Percentiles rank a stretch among this genome's conserved stretches.
Conservation (phyloP, 2,329 filamentous ascomycete species). For the Arthrobotrys sphaeroides region DNA sequence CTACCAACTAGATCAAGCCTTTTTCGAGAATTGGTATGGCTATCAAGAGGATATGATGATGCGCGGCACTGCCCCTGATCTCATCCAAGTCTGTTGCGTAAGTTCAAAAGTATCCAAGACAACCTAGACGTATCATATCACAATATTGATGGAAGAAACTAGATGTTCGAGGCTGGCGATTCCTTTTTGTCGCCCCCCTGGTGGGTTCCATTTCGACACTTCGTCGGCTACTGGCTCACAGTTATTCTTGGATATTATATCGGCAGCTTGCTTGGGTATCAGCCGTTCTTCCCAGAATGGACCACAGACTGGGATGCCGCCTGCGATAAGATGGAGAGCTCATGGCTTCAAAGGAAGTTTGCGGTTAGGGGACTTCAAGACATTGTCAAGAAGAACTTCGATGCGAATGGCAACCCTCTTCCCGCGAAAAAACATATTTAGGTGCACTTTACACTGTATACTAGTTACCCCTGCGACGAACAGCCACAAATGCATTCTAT, state of each 20-base stretch:
- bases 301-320: slow-evolving; percentile 61
- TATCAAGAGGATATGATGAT: slow-evolving; percentile 59
- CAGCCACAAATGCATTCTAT: not conserved
- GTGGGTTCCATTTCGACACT: slow-evolving; percentile 60
- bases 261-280: slow-evolving; percentile 61
- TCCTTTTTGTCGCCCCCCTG: slow-evolving; percentile 58
- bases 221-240: slow-evolving; percentile 57
- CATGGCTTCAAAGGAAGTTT: slow-evolving; percentile 19
- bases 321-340: slow-evolving; percentile 58
- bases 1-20: slow-evolving; percentile 60
- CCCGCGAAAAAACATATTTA: not conserved
- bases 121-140: not conserved
- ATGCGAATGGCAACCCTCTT: slow-evolving; percentile 11
- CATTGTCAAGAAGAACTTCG: slow-evolving; percentile 13
- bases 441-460: not conserved
- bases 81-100: slow-evolving; percentile 60
- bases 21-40: slow-evolving; percentile 62
- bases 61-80: slow-evolving; percentile 57
- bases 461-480: not conserved
- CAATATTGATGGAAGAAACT: not conserved
- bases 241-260: slow-evolving; percentile 60
- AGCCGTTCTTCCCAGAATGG: slow-evolving; percentile 61
- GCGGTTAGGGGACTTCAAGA: slow-evolving; percentile 22
- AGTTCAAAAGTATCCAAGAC: not conserved
- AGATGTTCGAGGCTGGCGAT: slow-evolving; percentile 60